These are phyloP conservation scores for Naganishia vaughanmartiniae DNA, from an alignment of 768 basidiomycete species.

Conservation along the genomic window DNA sequence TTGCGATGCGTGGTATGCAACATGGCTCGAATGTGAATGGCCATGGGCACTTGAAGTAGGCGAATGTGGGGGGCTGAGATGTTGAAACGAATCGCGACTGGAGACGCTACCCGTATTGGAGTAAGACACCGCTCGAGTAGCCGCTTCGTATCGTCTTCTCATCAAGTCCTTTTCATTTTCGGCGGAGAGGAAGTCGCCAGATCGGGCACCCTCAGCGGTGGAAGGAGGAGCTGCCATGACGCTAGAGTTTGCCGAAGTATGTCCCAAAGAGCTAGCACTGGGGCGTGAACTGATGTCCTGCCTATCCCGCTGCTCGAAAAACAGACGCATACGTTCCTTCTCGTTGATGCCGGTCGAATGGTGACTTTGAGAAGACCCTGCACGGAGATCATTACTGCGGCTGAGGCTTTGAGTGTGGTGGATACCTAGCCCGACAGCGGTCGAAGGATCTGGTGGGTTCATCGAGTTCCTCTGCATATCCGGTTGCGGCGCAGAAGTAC, in stretches of 20 bases:
- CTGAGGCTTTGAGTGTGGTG: background rate
- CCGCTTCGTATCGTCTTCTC: conserved; percentile 42
- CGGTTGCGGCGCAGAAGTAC: background rate
- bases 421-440: background rate
- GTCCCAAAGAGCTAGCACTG: conserved; percentile 9
- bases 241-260: conserved; percentile 19
- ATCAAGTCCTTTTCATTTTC: conserved; percentile 48
- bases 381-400: background rate
- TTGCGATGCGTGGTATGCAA: conserved; percentile 29
- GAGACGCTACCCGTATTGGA: conserved; percentile 10
- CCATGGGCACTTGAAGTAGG: conserved; percentile 9
- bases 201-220: conserved; percentile 9
- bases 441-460: background rate
- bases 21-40: background rate
- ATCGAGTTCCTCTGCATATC: background rate
- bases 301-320: conserved; percentile 29
- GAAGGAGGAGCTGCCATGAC: conserved; percentile 17
- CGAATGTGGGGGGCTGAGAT: background rate
- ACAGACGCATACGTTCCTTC: conserved; percentile 32
- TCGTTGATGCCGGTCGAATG: conserved; percentile 4
- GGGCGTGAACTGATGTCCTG: conserved; percentile 19
- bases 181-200: conserved; percentile 35
- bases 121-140: conserved; percentile 31
- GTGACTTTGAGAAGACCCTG: background rate
- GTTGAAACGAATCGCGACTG: background rate